Evolutionary conservation across 2,329 filamentous ascomycete species (phyloP), one percentile per base, ranked within the genome.

Genomic region (Camptophora hylomeconis): DNA sequence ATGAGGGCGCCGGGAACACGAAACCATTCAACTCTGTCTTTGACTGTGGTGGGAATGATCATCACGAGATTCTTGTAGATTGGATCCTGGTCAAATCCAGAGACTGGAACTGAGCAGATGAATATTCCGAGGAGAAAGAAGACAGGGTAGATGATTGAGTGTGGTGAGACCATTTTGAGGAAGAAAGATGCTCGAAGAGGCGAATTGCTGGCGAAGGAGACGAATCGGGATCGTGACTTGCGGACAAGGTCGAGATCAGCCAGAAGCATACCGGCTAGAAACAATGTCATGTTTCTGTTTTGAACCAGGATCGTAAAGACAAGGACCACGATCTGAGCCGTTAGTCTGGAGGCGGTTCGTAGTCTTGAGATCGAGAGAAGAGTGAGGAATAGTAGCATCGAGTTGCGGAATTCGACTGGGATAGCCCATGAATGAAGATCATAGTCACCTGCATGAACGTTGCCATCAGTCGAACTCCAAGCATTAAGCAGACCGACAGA

Each of bases 401-500:
- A 61, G 36, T 54, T 54, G 22, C 57, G 56, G 27, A 61, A 56
- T 38, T 61, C 58, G 5, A 58, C 51, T 1, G 57, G 56, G 14
- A 62, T 60, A 5, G 57, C 60, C 58, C 58, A 62, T 2, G 61
- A 47, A 31, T 62, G 58, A n/a, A n/a, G n/a, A n/a, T n/a, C n/a
- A n/a, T n/a, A n/a, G n/a, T n/a, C n/a, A n/a, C n/a, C 7, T 55
- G 55, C 24, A 60, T 58, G 39, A 57, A 58, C 34, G 53, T 49
- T 34, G 9, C 9, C 8, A 12, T 7, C 12, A n/a, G 11, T 8
- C 9, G 7, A 14, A n/a, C 7, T 31, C 22, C 21, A 10, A n/a
- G 15, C 7, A 14, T 19, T 19, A 8, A 10, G 9, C 15, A 27
- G 6, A 10, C 12, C 25, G 9, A 7, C 6, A 10, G n/a, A 18